Base-by-base conservation (phyloP, 805 yeast species). In the Lipomyces sp. region DNA sequence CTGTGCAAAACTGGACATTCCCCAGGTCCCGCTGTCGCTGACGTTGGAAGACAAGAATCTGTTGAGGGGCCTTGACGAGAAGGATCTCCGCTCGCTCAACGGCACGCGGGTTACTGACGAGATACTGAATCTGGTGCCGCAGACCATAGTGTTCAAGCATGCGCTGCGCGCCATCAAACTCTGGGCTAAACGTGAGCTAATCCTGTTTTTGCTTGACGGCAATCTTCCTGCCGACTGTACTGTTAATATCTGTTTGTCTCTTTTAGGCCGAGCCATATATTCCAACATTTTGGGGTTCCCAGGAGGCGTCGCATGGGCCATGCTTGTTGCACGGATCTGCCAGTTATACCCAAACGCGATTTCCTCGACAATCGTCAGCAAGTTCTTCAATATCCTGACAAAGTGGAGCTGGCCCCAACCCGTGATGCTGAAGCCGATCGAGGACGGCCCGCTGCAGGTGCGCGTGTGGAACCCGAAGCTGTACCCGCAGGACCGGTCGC, bases 301-400 rank as follows among this genome's bases (percentile, higher is more conserved):
- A 0, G 98, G 98, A 63, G 98, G 98, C 68, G 98, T 93, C 43
- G 98, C 98, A 1, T 93, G 98, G 98, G 98, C 98, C 0, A 93
- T 93, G 97, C 69, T 93, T 36, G 97, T 90, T n/a, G 98, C 98
- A 1, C 77, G 98, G 62, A 88, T 93, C 26, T 93, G 98, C 68
- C 98, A 93, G 67, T 71, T 93, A 44, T 93, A 91, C 66, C 98
- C 98, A 8, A 91, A 91, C 68, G 95, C 98, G 0, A 95, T 89
- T 11, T 83, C 96, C 55, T 87, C 98, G 0, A 88, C 86, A 2
- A 84, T 93, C 45, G 83, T 93, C n/a, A 81, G 84, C 52, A 86
- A 89, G 65, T 93, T 93, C 66, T 93, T 93, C 70, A 79, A 81
- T 58, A 88, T 93, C 55, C 78, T 87, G 60, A 70, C 88, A 1